Base-by-base conservation (phyloP, 169 alveolate species). In the Cryptosporidium parvum region DNA sequence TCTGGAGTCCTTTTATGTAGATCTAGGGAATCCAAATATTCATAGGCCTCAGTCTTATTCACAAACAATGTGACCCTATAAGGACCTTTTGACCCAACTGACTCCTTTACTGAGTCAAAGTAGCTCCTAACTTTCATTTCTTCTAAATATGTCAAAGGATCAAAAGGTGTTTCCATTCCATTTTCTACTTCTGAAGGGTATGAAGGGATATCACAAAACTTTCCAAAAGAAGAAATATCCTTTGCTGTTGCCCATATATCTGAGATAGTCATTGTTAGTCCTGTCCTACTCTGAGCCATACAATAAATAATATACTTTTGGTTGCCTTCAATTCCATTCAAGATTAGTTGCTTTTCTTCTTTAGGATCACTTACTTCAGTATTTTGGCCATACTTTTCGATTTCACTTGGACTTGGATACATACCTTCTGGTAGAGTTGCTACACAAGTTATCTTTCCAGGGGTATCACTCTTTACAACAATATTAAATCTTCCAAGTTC, bases 221-320 rank as follows among this genome's bases (percentile, higher is more conserved):
- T 70, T 53, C 94, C 94, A 56, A 84, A 92, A 7, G 94, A 92
- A 45, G 93, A 73, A 42, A 91, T 92, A 33, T 87, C 93, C 35
- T 85, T 72, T 18, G 92, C 93, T 45, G 85, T 70, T n/a, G 75
- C 92, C 93, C 93, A 85, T 73, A 92, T 92, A 69, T 92, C 91
- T n/a, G 86, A 70, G 48, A 86, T 71, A 1, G 85, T 51, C 94
- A 84, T 91, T n/a, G 91, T 69, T n/a, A 72, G 42, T 53, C 94
- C 93, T 37, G 87, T 75, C 23, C 93, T 86, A 45, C 91, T 72
- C 29, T 75, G 42, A 10, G 93, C 93, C 85, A 91, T 51, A 51
- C 94, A 92, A 39, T 89, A 92, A 29, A 92, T 69, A n/a, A 87
- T 72, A 75, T 92, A 92, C 58, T 87, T 91, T 35, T 92, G 92